Evolutionary conservation across 352 stramenopile species (phyloP).

Genomic region (Phytophthora cactorum): DNA sequence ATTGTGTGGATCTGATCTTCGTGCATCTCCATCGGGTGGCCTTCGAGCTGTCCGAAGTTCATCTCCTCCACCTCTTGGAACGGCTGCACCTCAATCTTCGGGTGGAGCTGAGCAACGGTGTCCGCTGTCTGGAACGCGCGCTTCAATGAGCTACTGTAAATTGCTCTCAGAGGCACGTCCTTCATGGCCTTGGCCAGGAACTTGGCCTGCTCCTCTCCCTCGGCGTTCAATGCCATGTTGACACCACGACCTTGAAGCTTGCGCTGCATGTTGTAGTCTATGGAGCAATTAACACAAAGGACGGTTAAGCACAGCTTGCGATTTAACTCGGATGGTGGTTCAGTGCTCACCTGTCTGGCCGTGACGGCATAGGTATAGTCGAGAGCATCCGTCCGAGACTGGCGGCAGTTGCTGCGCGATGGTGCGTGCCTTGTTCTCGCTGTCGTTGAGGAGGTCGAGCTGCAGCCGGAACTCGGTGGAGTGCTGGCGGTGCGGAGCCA

Average conservation of each 20-base stretch:
- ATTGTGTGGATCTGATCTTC: constrained; percentile 65
- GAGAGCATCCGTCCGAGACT: constrained; percentile 52
- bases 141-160: constrained; percentile 73
- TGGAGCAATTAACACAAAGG: constrained; percentile 5
- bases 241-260: constrained; percentile 84
- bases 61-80: constrained; percentile 83
- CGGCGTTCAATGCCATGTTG: constrained; percentile 73
- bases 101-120: constrained; percentile 58
- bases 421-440: constrained; percentile 21
- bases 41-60: constrained; percentile 83
- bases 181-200: constrained; percentile 69
- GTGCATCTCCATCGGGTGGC: constrained; percentile 56
- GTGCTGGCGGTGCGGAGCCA: constrained; percentile 33
- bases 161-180: constrained; percentile 65
- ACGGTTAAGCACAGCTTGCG: neutral
- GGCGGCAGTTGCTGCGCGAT: constrained; percentile 66
- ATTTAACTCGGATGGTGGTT: neutral
- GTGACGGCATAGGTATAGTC: constrained; percentile 81
- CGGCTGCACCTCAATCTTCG: constrained; percentile 59
- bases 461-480: constrained; percentile 32
- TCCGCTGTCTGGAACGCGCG: constrained; percentile 62
- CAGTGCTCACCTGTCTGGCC: constrained; percentile 59
- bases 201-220: constrained; percentile 61
- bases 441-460: constrained; percentile 18
- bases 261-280: constrained; percentile 72